Percentiles rank a stretch among this genome's conserved stretches.
phyloP scores from a whole-genome alignment of 352 stramenopile species.

The Pythium scleroteichum region DNA sequence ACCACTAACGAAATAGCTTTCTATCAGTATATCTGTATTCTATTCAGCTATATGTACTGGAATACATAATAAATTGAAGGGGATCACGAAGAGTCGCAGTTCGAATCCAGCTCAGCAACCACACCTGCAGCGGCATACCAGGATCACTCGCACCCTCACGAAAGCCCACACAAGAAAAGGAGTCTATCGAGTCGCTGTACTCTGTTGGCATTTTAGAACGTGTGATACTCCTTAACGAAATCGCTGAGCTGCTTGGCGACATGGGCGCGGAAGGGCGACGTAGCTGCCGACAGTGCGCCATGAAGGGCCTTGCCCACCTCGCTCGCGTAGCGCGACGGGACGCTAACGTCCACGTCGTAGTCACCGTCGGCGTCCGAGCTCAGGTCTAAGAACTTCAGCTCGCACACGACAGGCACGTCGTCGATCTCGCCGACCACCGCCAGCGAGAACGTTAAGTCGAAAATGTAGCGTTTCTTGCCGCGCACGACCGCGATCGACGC shows the following conservation, averaged over 20 bases:
- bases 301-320: slow-evolving; percentile 71
- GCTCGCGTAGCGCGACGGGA: slow-evolving; percentile 72
- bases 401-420: slow-evolving; percentile 32
- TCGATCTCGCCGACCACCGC: slow-evolving; percentile 13
- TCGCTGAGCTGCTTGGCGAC: slow-evolving; percentile 45
- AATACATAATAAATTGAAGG: too few relatives aligned
- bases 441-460: slow-evolving; percentile 76
- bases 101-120: too few relatives aligned
- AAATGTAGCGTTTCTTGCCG: slow-evolving; percentile 93
- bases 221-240: slow-evolving; percentile 79
- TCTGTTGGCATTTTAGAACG: slow-evolving; percentile 47
- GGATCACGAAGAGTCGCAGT: too few relatives aligned
- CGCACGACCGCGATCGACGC: slow-evolving; percentile 91
- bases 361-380: slow-evolving; percentile 76
- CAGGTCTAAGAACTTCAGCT: slow-evolving; percentile 81
- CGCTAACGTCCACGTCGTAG: slow-evolving; percentile 70
- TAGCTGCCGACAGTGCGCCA: slow-evolving; percentile 45
- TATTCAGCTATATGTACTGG: too few relatives aligned
- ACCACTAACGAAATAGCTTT: too few relatives aligned
- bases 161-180: too few relatives aligned
- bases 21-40: too few relatives aligned
- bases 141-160: too few relatives aligned
- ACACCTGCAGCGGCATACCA: too few relatives aligned
- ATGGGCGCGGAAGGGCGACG: slow-evolving; percentile 64
- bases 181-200: too few relatives aligned